Percentiles rank a stretch among this genome's conserved stretches.
Evolutionary conservation across 2,329 filamentous ascomycete genomes (phyloP).

Genomic region (Arthroderma uncinatum): DNA sequence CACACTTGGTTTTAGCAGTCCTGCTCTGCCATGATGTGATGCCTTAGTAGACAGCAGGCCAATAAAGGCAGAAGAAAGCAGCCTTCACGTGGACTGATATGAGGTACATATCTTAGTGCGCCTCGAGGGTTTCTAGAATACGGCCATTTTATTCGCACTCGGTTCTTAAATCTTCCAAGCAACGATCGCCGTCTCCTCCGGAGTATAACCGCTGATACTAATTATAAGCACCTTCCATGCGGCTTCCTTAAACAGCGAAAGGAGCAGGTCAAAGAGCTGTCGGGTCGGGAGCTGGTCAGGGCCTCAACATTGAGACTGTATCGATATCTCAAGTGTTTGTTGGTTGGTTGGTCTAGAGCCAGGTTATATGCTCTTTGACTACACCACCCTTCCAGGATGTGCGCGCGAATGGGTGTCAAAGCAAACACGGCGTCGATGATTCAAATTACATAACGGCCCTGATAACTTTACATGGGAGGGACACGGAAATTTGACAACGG

Average conservation of each 20-base stretch:
- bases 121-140: not conserved
- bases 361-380: not conserved
- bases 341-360: too few species aligned
- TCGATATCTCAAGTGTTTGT: not conserved
- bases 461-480: not conserved
- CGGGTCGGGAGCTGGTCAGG: not conserved
- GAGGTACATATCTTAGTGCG: conserved; percentile 2
- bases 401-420: not conserved
- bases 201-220: not conserved
- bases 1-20: not conserved
- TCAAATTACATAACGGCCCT: not conserved
- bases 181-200: not conserved
- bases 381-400: not conserved
- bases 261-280: not conserved
- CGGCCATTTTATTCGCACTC: too few species aligned
- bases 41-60: not conserved
- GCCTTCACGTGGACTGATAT: not conserved
- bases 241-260: not conserved
- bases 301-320: not conserved
- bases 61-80: not conserved
- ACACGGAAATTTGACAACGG: not conserved
- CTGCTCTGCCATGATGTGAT: not conserved
- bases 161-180: too few species aligned
- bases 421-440: not conserved
- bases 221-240: not conserved